These are phyloP conservation scores for Rhododendron ferrugineum DNA, from an alignment of 148 eudicot genomes.

Conservation along the genomic window DNA sequence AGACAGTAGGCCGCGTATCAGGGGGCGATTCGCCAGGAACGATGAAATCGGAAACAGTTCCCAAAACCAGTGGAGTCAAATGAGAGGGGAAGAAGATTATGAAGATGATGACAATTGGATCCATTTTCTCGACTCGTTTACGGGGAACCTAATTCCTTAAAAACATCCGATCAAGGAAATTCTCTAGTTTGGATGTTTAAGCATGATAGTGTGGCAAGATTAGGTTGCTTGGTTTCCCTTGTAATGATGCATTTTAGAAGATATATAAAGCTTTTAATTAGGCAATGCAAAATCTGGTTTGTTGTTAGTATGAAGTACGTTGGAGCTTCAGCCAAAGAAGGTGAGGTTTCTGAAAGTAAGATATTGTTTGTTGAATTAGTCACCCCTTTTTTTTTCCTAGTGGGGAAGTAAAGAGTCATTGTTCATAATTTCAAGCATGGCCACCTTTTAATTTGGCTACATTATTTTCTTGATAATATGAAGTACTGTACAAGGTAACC, in stretches of 20 bases:
- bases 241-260: background rate
- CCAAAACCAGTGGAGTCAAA: constrained; percentile 33
- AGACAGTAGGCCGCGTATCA: constrained; percentile 77
- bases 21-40: constrained; percentile 83
- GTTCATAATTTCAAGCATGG: background rate
- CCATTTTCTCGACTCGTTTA: constrained; percentile 41
- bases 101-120: constrained; percentile 59
- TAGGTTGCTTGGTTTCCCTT: background rate
- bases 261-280: background rate
- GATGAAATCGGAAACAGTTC: constrained; percentile 46
- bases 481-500: background rate
- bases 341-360: background rate
- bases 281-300: background rate
- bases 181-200: constrained; percentile 6
- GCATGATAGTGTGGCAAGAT: background rate
- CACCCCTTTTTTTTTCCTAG: background rate
- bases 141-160: constrained; percentile 29
- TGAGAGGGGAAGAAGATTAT: constrained; percentile 32
- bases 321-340: background rate
- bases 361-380: background rate
- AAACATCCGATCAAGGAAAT: background rate
- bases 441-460: background rate
- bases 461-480: background rate
- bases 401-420: background rate
- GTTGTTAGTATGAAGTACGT: background rate